A percentile compares a stretch with the other conserved stretches of the same genome.
Evolutionary conservation across 106 monocot genomes (phyloP).

Genomic region (Posidonia australis): DNA sequence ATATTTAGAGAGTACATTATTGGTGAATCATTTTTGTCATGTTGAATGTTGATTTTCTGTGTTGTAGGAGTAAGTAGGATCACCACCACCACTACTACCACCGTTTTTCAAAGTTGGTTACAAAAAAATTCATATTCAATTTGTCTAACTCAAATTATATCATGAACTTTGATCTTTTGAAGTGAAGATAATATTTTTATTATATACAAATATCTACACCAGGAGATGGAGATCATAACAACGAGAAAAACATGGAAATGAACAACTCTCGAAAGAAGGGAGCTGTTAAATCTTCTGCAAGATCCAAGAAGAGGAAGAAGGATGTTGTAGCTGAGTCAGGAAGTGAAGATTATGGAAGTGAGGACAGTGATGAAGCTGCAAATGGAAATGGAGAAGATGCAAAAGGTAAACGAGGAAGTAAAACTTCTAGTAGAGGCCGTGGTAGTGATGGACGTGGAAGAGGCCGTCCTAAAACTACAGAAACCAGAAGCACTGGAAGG

Average conservation of each 20-base stretch:
- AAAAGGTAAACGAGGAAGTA: slow-evolving; percentile 29
- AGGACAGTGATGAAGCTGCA: slow-evolving; percentile 14
- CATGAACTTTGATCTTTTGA: no score
- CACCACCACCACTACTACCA: no score
- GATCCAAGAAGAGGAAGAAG: slow-evolving; percentile 43
- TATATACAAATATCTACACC: background rate
- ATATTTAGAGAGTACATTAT: background rate
- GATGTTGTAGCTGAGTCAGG: slow-evolving; percentile 46
- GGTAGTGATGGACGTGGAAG: slow-evolving; percentile 17
- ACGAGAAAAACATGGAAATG: background rate
- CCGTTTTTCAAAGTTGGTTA: no score
- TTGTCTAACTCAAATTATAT: no score
- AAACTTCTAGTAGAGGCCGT: slow-evolving; percentile 30
- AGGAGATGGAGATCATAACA: background rate
- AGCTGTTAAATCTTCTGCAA: slow-evolving; percentile 22
- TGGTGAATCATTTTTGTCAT: background rate
- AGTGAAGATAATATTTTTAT: background rate
- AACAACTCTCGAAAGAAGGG: slow-evolving; percentile 20
- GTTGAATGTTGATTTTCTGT: background rate
- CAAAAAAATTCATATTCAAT: no score
- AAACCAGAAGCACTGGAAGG: slow-evolving; percentile 4
- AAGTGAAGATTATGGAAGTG: slow-evolving; percentile 18
- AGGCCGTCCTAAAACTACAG: slow-evolving; percentile 10
- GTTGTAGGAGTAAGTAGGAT: no score
- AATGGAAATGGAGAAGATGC: slow-evolving; percentile 9